A percentile compares a stretch with the other conserved stretches of the same genome.
These are phyloP conservation scores for Tephrocybe rancida DNA, from an alignment of 768 basidiomycete species.

Conservation along the genomic window DNA sequence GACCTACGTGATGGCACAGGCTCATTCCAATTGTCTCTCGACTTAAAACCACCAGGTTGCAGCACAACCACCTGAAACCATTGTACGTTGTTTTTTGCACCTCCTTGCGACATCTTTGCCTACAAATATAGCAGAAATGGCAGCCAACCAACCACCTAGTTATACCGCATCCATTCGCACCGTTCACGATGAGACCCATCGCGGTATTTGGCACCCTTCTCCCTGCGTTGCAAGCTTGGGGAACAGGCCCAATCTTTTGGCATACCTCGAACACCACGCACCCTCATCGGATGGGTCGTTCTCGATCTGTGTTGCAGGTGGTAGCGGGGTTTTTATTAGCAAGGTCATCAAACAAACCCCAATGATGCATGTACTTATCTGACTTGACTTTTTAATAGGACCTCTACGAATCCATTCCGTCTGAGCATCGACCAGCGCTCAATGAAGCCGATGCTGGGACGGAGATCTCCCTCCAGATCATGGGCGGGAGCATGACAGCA, in stretches of 20 bases:
- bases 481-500: not conserved
- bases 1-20: too few species aligned
- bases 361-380: not conserved
- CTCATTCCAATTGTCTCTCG: too few species aligned
- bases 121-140: too few species aligned
- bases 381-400: not conserved
- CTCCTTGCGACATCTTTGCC: too few species aligned
- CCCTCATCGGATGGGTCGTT: slow-evolving; percentile 16
- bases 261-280: slow-evolving; percentile 7
- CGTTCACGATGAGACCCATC: slow-evolving; percentile 13
- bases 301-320: slow-evolving; percentile 17
- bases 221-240: slow-evolving; percentile 5
- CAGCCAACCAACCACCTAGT: not conserved
- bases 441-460: not conserved
- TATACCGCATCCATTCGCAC: not conserved
- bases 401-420: slow-evolving; percentile 5
- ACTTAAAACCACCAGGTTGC: too few species aligned
- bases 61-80: too few species aligned
- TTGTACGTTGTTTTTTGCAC: too few species aligned
- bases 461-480: not conserved
- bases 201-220: not conserved
- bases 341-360: too few species aligned
- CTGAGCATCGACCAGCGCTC: slow-evolving; percentile 3
- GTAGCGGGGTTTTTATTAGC: slow-evolving; percentile 15
- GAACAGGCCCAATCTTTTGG: not conserved